Evolutionary conservation across 2,329 filamentous ascomycete species (phyloP).

Genomic region (Plectosphaerella plurivora): DNA sequence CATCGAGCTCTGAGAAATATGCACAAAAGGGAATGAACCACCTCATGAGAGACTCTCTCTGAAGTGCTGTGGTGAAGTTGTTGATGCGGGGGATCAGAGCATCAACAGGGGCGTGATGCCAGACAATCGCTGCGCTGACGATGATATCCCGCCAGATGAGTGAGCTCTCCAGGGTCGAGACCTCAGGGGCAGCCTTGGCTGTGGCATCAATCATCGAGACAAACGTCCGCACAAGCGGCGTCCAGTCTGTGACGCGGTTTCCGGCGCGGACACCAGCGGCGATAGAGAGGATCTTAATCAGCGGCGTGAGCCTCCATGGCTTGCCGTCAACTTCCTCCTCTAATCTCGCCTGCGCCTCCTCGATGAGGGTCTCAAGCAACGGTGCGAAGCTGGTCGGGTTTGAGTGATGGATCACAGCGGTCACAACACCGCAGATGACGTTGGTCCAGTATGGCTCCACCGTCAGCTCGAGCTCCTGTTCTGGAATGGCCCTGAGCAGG

Average conservation of each 20-base stretch:
- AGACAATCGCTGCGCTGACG: slow-evolving; percentile 58
- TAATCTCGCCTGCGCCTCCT: slow-evolving; percentile 35
- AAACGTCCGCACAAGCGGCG: slow-evolving; percentile 52
- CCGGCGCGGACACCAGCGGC: slow-evolving; percentile 79
- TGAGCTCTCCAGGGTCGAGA: slow-evolving; percentile 28
- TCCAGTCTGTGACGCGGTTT: slow-evolving; percentile 69
- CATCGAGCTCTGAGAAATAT: slow-evolving; percentile 69
- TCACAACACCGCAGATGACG: slow-evolving; percentile 71
- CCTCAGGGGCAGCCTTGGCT: slow-evolving; percentile 30
- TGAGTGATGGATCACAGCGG: slow-evolving; percentile 79
- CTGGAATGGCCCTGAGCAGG: slow-evolving; percentile 46
- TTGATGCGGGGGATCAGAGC: slow-evolving; percentile 67
- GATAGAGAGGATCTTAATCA: slow-evolving; percentile 60
- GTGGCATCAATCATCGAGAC: slow-evolving; percentile 46
- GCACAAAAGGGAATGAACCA: slow-evolving; percentile 86
- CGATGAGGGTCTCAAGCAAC: slow-evolving; percentile 58
- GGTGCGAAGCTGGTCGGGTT: slow-evolving; percentile 68
- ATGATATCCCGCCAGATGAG: slow-evolving; percentile 55
- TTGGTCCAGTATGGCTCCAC: slow-evolving; percentile 52
- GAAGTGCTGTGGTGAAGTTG: slow-evolving; percentile 60
- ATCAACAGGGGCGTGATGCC: slow-evolving; percentile 76
- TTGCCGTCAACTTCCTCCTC: slow-evolving; percentile 28
- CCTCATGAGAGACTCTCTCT: slow-evolving; percentile 58
- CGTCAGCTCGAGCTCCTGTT: slow-evolving; percentile 42
- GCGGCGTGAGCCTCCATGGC: slow-evolving; percentile 39